Evolutionary conservation across 305 asterid genomes (phyloP).

Genomic region (Rubia balearica): DNA sequence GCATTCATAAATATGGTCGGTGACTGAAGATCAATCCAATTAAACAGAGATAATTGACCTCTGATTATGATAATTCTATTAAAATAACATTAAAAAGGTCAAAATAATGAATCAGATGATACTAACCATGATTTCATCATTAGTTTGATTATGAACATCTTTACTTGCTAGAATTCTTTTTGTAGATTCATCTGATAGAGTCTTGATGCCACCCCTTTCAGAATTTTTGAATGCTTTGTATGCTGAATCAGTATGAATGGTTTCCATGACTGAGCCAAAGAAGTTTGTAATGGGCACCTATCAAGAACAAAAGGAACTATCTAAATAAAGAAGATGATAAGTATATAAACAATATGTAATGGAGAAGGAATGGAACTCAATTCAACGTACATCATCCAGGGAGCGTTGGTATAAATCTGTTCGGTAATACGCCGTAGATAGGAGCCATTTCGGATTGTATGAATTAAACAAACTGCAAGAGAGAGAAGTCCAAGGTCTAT

Average conservation of each 20-base stretch:
- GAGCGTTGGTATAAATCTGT: conserved; percentile 66
- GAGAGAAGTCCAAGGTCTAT: conserved; percentile 16
- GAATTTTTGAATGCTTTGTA: conserved; percentile 43
- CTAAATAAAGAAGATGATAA: not conserved
- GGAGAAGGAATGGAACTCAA: conserved; percentile 15
- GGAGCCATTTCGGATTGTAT: conserved; percentile 60
- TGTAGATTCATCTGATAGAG: conserved; percentile 29
- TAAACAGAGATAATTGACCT: not conserved
- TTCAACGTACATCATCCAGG: conserved; percentile 54
- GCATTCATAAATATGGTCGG: not conserved
- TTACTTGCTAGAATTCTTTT: conserved; percentile 32
- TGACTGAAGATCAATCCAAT: not conserved
- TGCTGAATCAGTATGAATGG: conserved; percentile 79
- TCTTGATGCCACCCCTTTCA: conserved; percentile 28
- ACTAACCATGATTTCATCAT: conserved; percentile 40
- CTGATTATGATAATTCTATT: not conserved
- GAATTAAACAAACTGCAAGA: conserved; percentile 77
- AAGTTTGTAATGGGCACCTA: conserved; percentile 95
- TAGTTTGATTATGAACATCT: conserved; percentile 31
- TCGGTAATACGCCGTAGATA: conserved; percentile 85
- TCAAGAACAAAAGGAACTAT: not conserved
- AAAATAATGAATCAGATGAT: not conserved
- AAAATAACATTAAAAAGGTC: not conserved
- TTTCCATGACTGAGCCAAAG: conserved; percentile 97
- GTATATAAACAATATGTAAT: not conserved